Evolutionary conservation across 1,139 yeast species (phyloP).

Genomic region (Insectozyma bohioensis): DNA sequence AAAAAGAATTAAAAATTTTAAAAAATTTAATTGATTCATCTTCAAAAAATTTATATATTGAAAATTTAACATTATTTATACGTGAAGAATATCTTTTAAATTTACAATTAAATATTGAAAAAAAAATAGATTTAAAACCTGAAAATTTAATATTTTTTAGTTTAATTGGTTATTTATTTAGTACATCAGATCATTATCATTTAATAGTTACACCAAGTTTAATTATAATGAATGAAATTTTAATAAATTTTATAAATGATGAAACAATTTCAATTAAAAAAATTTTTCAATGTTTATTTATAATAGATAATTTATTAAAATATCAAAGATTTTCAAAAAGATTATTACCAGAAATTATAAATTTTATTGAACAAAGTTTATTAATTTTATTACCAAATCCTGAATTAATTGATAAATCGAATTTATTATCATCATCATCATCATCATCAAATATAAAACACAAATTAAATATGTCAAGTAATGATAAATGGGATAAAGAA

Average conservation of each 20-base stretch:
- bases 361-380: conserved; percentile 56
- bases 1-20: conserved; percentile 49
- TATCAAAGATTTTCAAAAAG: conserved; percentile 83
- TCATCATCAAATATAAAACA: conserved; percentile 4
- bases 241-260: conserved; percentile 32
- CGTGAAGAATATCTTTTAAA: conserved; percentile 31
- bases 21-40: conserved; percentile 59
- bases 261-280: conserved; percentile 41
- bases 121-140: conserved; percentile 26
- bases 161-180: conserved; percentile 73
- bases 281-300: conserved; percentile 49
- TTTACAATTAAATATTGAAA: conserved; percentile 49
- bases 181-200: conserved; percentile 96
- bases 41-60: conserved; percentile 64
- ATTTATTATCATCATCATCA: conserved; percentile 5
- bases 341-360: conserved; percentile 73
- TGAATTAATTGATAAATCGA: conserved; percentile 15
- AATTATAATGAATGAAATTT: conserved; percentile 68
- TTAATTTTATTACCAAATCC: conserved; percentile 48
- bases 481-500: conserved; percentile 7
- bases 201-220: conserved; percentile 83
- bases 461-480: conserved; percentile 5
- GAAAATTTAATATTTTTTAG: conserved; percentile 68
- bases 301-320: conserved; percentile 62
- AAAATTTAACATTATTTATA: conserved; percentile 52